phyloP scores from a whole-genome alignment of 2,329 filamentous ascomycete species.

The Periconia digitata region DNA sequence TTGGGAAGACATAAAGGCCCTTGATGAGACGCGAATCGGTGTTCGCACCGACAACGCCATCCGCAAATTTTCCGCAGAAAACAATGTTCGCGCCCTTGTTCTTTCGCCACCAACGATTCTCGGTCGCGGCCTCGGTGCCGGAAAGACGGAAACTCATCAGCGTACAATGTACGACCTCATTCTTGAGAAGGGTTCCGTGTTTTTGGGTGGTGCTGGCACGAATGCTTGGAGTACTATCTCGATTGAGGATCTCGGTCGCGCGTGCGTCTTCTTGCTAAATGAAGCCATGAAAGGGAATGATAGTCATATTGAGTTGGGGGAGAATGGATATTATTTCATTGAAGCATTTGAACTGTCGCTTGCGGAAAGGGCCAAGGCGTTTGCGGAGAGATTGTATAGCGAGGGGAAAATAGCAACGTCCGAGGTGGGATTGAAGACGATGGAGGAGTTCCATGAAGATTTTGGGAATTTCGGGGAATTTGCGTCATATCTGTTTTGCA shows the following conservation, averaged over 20 bases:
- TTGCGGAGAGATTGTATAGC: constrained; percentile 1
- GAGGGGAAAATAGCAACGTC: neutral
- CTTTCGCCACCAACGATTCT: constrained; percentile 3
- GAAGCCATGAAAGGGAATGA: constrained; percentile 2
- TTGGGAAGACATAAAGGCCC: constrained; percentile 1
- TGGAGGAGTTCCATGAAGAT: neutral
- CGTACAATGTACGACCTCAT: constrained; percentile 1
- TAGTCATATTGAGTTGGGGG: neutral
- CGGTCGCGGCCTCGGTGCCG: constrained; percentile 4
- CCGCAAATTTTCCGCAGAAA: constrained; percentile 1
- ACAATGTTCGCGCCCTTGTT: constrained; percentile 1
- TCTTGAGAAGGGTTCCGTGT: constrained; percentile 2
- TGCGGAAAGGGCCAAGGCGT: neutral
- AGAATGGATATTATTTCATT: constrained; percentile 5
- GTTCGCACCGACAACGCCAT: constrained; percentile 5
- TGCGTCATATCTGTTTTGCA: neutral
- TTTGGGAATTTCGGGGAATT: neutral
- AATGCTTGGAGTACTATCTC: constrained; percentile 6
- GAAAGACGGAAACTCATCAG: constrained; percentile 1
- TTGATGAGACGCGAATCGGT: constrained; percentile 2
- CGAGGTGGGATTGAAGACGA: neutral
- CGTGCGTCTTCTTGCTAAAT: constrained; percentile 3
- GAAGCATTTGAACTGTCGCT: constrained; percentile 4
- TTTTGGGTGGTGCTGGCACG: neutral
- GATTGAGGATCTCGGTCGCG: constrained; percentile 4